A percentile compares a stretch with the other conserved stretches of the same genome.
phyloP scores from a whole-genome alignment of 805 yeast species.

The Clavispora fructus region DNA sequence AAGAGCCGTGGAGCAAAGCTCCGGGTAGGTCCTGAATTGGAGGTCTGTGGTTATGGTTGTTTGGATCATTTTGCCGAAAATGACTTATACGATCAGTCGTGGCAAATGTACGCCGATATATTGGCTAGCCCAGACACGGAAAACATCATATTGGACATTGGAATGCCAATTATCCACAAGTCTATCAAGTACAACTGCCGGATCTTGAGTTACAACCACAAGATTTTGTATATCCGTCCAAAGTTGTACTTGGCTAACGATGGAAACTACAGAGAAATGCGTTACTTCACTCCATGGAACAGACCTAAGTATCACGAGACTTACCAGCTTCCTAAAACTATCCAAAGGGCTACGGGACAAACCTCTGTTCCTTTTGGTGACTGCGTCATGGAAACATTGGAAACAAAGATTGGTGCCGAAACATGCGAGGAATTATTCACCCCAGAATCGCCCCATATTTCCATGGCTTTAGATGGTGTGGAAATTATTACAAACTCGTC shows the following conservation, averaged over 20 bases:
- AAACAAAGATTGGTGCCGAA: constrained; percentile 92
- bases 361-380: constrained; percentile 75
- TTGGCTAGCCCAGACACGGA: constrained; percentile 60
- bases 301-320: constrained; percentile 71
- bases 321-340: constrained; percentile 63
- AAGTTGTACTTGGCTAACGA: constrained; percentile 92
- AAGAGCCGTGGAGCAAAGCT: constrained; percentile 70
- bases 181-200: constrained; percentile 90
- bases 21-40: constrained; percentile 96
- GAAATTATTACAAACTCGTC: constrained; percentile 93
- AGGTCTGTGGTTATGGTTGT: constrained; percentile 91
- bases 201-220: constrained; percentile 70
- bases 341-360: constrained; percentile 66
- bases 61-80: constrained; percentile 90
- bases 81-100: constrained; percentile 82
- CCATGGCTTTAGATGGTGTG: constrained; percentile 92
- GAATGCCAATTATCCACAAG: constrained; percentile 89
- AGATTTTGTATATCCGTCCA: constrained; percentile 83
- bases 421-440: constrained; percentile 98
- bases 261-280: constrained; percentile 97
- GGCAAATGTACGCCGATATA: constrained; percentile 90
- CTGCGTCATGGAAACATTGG: constrained; percentile 76
- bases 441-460: constrained; percentile 91
- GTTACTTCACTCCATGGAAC: constrained; percentile 94
- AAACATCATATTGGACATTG: constrained; percentile 82